Conservation (phyloP, 75 land plant species). For the Picea sitchensis region DNA sequence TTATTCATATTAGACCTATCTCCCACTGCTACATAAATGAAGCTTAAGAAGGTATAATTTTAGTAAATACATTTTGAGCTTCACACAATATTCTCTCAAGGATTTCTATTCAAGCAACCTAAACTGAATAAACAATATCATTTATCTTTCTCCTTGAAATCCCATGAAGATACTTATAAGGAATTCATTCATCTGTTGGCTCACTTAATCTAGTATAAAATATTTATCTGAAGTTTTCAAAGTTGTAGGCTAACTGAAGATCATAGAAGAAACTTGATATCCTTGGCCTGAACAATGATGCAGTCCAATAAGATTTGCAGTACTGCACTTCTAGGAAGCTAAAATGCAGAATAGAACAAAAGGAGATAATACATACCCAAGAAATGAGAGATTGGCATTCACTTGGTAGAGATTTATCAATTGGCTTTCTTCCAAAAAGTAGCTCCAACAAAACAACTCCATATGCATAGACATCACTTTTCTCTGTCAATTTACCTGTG, state of each 20-base stretch:
- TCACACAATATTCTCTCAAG: neutral
- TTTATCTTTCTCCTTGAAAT: too few species aligned
- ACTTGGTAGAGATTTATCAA: conserved; percentile 56
- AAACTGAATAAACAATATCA: neutral
- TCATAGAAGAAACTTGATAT: too few species aligned
- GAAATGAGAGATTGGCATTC: conserved; percentile 90
- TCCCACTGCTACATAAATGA: neutral
- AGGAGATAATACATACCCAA: conserved; percentile 53
- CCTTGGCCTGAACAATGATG: neutral
- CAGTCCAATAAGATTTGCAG: neutral
- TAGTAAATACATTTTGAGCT: neutral
- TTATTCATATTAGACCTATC: neutral
- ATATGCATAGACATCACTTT: conserved; percentile 97
- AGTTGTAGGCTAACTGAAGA: too few species aligned
- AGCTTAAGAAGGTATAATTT: neutral
- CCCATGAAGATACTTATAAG: too few species aligned
- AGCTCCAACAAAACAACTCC: conserved; percentile 88
- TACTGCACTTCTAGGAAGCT: neutral
- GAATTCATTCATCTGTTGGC: too few species aligned
- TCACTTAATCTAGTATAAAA: too few species aligned
- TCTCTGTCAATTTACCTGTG: conserved; percentile 82
- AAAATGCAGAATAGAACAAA: neutral
- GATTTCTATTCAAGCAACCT: neutral
- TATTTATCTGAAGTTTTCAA: too few species aligned
- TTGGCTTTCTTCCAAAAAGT: conserved; percentile 63